Base-by-base conservation (phyloP, 805 yeast species). In the Candida krabiensis region DNA sequence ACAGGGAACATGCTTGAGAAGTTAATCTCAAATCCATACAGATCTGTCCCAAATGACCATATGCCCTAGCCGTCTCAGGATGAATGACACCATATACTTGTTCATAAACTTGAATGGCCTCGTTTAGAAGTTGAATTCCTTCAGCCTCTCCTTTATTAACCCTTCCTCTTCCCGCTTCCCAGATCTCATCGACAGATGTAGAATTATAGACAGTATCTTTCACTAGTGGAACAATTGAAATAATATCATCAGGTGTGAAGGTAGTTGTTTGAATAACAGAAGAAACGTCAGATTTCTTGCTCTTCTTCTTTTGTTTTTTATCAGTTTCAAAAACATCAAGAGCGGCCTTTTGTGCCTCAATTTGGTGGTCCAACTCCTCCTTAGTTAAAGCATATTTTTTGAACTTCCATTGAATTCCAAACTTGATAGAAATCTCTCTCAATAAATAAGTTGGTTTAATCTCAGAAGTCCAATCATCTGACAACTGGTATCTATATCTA, bases 1-100 rank as follows among this genome's bases (percentile, higher is more conserved):
- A 76, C 47, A 77, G 67, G 9, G 71, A 73, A 36, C 79, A 70
- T 9, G 96, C 89, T 47, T 78, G 80, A 17, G 67, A 65, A 15
- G 65, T 58, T 50, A 74, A 64, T 12, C 79, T 79, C 30, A 78
- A 58, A 41, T 82, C 88, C 41, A 77, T 72, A 64, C 79, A 86
- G 14, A 80, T 61, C 44, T 80, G 79, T 11, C 95, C 83, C 32
- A 88, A 67, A 8, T 77, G 67, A 28, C 80, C 66, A 55, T 83
- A 83, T 24, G 80, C 80, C 35, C 75, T 75, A 11, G 91, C 88
- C 19, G 90, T 85, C 50, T 83, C 88, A 7, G 83, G 75, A 54
- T 90, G 93, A 21, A 91, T 73, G 19, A 72, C 59, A 21, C 98
- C 96, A 52, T 86, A 86, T 21, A 87, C 79, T 56, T 88, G 96